These are phyloP conservation scores for Auxenochlorella pyrenoidosa DNA, from an alignment of 139 green algal species.

Conservation along the genomic window DNA sequence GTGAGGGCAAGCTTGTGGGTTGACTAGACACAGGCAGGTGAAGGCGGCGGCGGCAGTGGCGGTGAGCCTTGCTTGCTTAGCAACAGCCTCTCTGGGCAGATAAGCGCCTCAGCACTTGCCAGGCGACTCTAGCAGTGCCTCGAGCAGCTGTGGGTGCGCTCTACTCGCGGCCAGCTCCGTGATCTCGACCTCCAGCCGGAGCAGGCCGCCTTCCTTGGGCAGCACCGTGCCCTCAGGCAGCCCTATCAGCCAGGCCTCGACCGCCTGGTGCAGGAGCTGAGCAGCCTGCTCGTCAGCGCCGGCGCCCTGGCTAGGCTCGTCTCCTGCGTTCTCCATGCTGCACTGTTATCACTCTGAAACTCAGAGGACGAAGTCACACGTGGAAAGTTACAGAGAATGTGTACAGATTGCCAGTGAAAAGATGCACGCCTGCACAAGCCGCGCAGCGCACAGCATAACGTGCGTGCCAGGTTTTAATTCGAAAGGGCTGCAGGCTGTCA, in stretches of 20 bases:
- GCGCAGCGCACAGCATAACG: no score
- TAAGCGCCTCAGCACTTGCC: background rate
- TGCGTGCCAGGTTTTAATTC: no score
- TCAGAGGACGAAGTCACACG: background rate
- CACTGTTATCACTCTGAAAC: no score
- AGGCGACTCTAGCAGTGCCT: background rate
- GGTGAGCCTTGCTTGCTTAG: no score
- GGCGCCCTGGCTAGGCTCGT: no score
- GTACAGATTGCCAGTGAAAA: background rate
- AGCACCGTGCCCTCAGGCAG: background rate
- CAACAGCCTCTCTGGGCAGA: no score
- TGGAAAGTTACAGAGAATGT: background rate
- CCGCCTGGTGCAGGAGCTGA: background rate
- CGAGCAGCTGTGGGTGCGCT: background rate
- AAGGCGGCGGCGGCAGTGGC: background rate
- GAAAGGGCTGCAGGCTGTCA: no score
- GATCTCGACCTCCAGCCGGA: background rate
- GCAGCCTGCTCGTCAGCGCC: no score
- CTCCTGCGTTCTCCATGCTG: background rate
- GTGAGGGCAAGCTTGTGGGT: no score
- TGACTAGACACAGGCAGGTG: background rate
- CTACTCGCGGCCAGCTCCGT: slow-evolving; percentile 1
- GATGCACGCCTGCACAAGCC: no score
- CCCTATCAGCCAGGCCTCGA: slow-evolving; percentile 1
- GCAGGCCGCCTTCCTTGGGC: background rate